Conservation (phyloP, 2,329 filamentous ascomycete species). For the Fusarium sp. region DNA sequence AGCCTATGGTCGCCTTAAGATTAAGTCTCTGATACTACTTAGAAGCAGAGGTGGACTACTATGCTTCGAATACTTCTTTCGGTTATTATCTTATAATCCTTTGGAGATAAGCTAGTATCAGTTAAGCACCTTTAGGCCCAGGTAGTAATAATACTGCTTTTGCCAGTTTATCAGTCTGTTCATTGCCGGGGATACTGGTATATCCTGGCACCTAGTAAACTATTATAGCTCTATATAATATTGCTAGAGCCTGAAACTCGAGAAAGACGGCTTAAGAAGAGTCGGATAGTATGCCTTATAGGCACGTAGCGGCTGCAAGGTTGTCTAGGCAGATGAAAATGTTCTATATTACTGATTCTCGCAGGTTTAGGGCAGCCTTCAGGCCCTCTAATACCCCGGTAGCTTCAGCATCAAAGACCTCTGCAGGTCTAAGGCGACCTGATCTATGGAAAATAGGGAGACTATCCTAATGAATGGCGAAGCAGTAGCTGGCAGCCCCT, state of each 20-base stretch:
- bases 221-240: no score
- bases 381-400: conserved; percentile 16
- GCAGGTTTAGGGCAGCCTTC: conserved; percentile 1
- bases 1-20: neutral
- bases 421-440: neutral
- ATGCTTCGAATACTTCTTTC: neutral
- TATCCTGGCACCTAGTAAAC: no score
- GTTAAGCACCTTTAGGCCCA: no score
- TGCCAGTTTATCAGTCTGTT: no score
- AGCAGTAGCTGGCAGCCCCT: conserved; percentile 1
- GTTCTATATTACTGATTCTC: neutral
- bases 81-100: neutral
- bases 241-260: no score
- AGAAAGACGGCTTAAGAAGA: no score
- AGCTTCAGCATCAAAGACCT: neutral
- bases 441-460: neutral
- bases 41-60: neutral
- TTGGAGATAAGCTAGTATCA: neutral
- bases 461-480: neutral
- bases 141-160: no score
- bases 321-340: conserved; percentile 31
- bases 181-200: no score
- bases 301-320: neutral
- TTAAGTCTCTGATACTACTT: neutral
- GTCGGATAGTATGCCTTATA: no score